Evolutionary conservation across 1,284 basidiomycete species (phyloP).

Genomic region (Ceratobasidium sp.): DNA sequence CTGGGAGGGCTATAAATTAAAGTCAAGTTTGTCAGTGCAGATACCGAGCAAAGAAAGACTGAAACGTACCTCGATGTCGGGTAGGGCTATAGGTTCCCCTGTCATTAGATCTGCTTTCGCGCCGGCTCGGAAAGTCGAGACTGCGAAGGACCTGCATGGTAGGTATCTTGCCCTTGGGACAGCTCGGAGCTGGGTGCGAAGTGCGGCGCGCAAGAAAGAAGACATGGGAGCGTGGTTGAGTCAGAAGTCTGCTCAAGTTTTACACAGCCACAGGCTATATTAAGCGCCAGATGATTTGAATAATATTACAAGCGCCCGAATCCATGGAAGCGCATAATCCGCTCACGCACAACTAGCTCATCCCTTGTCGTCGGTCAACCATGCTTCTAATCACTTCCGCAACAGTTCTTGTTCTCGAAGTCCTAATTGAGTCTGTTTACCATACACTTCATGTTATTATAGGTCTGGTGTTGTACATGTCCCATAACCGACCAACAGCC

Average conservation of each 20-base stretch:
- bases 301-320: constrained; percentile 14
- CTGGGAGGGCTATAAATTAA: constrained; percentile 60
- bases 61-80: constrained; percentile 62
- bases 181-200: constrained; percentile 31
- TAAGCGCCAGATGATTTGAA: no score
- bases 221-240: constrained; percentile 30
- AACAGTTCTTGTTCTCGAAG: constrained; percentile 31
- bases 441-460: background rate
- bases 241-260: constrained; percentile 18
- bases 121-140: background rate
- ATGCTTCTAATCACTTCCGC: constrained; percentile 42
- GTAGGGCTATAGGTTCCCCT: constrained; percentile 61
- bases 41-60: constrained; percentile 4
- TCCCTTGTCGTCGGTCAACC: constrained; percentile 4
- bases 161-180: background rate
- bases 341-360: constrained; percentile 19
- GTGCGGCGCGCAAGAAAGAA: constrained; percentile 36
- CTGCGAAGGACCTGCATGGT: background rate
- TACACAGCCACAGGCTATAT: constrained; percentile 26
- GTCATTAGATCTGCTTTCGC: constrained; percentile 60
- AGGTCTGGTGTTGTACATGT: no score
- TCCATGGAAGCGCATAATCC: constrained; percentile 26
- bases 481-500: no score
- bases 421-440: constrained; percentile 29
- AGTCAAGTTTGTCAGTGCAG: background rate